Evolutionary conservation across 345 rosid genomes (phyloP), one percentile per base, ranked within the genome.

Genomic region (Citrus hindsii): DNA sequence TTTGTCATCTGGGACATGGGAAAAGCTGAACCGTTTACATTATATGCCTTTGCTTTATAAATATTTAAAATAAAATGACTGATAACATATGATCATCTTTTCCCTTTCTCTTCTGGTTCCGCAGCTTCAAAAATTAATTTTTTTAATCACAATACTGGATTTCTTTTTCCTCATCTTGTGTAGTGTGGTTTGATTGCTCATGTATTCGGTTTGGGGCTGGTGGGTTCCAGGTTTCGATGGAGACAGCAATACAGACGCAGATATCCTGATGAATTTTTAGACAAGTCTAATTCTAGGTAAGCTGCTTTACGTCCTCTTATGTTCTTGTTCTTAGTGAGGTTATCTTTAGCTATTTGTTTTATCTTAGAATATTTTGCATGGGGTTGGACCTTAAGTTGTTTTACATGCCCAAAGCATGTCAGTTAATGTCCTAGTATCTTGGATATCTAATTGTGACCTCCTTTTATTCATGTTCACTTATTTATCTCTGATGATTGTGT

Each of bases 201-300:
- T 68, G 33, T 48, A 48, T 38, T 35, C 37, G 51, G 77, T 33
- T 32, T 75, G n/a, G 75, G 37, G 32, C 35, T 35, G 79, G 83
- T 71, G 70, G 61, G 55, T 33, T n/a, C 71, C 10, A 96, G 99
- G 78, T 96, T 94, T 80, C 88, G 95, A 40, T 92, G 98, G 99
- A 74, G 79, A 74, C 98, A 94, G 79, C 98, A 96, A 76, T 92
- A 87, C 80, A 86, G 92, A 35, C 90, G 95, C 72, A 86, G 85
- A 79, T 96, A 94, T 73, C 99, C 99, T 6, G 97, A 96, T 85
- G 98, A 94, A 84, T 90, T 96, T 79, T 85, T 92, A 84, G 92
- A 94, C 86, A 92, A 92, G 84, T 92, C 99, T 74, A 90, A 88
- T 78, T 85, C 97, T 69, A 89, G 94, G 97, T 89, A 71, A 51